Evolutionary conservation across 2,329 filamentous ascomycete genomes (phyloP), one percentile per base, ranked within the genome.

Genomic region (Exophiala sp.): DNA sequence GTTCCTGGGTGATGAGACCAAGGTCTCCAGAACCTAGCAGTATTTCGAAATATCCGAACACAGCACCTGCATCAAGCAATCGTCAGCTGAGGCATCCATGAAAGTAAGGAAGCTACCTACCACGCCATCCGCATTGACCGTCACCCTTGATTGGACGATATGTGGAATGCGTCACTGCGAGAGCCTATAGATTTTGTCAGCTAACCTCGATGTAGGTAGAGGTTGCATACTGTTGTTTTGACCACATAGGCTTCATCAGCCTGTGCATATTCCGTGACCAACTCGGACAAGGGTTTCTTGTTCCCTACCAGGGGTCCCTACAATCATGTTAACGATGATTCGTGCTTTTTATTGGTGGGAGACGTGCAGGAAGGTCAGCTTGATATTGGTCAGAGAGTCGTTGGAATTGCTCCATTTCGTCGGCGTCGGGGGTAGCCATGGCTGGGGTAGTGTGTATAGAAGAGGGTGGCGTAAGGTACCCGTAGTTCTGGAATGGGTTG

Each of bases 71-170:
- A 45, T 16, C 7, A 11, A 32, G 32, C 20, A 7, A 38, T 32
- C 18, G 35, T 38, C 29, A 43, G 32, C 36, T 24, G 46, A 56
- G 32, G 64, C 62, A 56, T 24, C 24, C 39, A 5, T 45, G 38
- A 34, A 47, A 39, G 51, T 47, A 43, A 50, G 54, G 32, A 40
- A 52, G 24, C 8, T n/a, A 75, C 85, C 77, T 79, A 96, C 92
- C 94, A 86, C 92, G 84, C 92, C 94, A 97, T 66, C 92, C 94
- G 73, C 94, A 97, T 69, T 95, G 95, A 55, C 94, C 94, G 73
- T 97, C 92, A 49, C 94, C 92, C 71, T 88, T 86, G 69, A 96
- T 84, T 9, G 86, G 86, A 51, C 94, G 89, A 68, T 92, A 96
- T 68, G 91, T 86, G 16, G 89, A 88, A 71, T 95, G 96, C 52